phyloP scores from a whole-genome alignment of 2,329 filamentous ascomycete species.

The Hypoxylon sp. region DNA sequence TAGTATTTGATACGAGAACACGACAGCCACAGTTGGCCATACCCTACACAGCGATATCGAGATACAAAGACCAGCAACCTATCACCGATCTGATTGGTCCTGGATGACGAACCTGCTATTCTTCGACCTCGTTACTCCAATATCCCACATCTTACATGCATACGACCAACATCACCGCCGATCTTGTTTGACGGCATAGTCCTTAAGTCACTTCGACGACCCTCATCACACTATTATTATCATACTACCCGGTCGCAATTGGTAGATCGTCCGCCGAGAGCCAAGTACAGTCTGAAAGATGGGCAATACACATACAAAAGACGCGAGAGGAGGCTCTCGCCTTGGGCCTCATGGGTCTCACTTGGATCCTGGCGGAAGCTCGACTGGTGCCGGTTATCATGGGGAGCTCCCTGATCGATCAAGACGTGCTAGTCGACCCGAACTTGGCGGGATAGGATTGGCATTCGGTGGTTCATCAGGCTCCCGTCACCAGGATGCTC shows the following conservation, averaged over 20 bases:
- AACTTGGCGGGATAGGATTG: conserved; percentile 64
- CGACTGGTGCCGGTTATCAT: conserved; percentile 43
- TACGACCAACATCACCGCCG: conserved; percentile 20
- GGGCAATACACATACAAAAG: conserved; percentile 51
- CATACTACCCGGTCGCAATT: background rate
- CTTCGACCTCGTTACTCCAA: conserved; percentile 13
- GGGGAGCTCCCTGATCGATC: conserved; percentile 46
- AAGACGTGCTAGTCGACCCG: conserved; percentile 59
- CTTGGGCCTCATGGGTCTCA: conserved; percentile 32
- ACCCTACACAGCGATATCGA: conserved; percentile 16
- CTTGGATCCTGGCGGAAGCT: conserved; percentile 45
- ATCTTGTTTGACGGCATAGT: conserved; percentile 23
- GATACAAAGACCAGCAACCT: conserved; percentile 6
- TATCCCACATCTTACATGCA: conserved; percentile 29
- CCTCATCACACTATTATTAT: conserved; percentile 5
- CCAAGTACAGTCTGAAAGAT: conserved; percentile 31
- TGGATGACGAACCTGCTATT: conserved; percentile 7
- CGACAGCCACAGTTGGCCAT: conserved; percentile 1
- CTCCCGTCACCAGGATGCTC: conserved; percentile 59
- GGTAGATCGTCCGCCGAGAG: background rate
- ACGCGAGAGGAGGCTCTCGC: conserved; percentile 44
- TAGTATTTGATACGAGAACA: conserved; percentile 29
- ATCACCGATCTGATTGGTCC: conserved; percentile 12
- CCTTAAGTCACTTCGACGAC: conserved; percentile 6
- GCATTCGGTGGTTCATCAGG: conserved; percentile 56